Evolutionary conservation across 495 filamentous ascomycete genomes (phyloP), one percentile per base, ranked within the genome.

Genomic region (Trichoderma reesei): DNA sequence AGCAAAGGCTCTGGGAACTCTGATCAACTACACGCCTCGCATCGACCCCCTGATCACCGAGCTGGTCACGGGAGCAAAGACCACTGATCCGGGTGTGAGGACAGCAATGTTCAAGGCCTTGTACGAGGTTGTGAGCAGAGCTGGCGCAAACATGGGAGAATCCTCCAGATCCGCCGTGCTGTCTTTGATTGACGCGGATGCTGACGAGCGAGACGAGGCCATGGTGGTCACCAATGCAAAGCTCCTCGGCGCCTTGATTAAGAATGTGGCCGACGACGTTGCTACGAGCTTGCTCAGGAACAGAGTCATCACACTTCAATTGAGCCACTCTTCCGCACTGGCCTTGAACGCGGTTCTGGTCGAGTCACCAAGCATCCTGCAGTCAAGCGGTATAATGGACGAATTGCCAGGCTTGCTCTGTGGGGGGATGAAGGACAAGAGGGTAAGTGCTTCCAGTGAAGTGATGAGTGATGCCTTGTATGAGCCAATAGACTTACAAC

Each of bases 31-130:
- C 69, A 98, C 95, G 3, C 94, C 94, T 13, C 86, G 95, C 62
- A 92, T 98, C 41, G 94, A 98, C 74, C 94, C 94, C 48, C 80
- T 98, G 39, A 81, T 82, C 37, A 75, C 83, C 67, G 94, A 98
- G 73, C 83, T 98, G 61, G 92, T 98, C 34, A 86, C 94, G 34
- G 94, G 94, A 11, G 92, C 92, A 2, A 96, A 92, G 78, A 96
- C 95, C 0, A 75, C 86, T 3, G 95, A 98, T 73, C 63, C 83
- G 16, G 95, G 94, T 59, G 94, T 98, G 64, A 90, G 85, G 76
- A 94, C 90, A 72, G 94, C 94, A 16, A 98, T 98, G 94, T 83
- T 98, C 66, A 96, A 96, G 79, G 94, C 95, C 5, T 78, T 98
- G 48, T 96, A 92, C 70, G 94, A 98, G 71, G 94, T 98, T 33